Evolutionary conservation across 2,329 filamentous ascomycete species (phyloP), one percentile per base, ranked within the genome.

Genomic region (Fusarium sp.): DNA sequence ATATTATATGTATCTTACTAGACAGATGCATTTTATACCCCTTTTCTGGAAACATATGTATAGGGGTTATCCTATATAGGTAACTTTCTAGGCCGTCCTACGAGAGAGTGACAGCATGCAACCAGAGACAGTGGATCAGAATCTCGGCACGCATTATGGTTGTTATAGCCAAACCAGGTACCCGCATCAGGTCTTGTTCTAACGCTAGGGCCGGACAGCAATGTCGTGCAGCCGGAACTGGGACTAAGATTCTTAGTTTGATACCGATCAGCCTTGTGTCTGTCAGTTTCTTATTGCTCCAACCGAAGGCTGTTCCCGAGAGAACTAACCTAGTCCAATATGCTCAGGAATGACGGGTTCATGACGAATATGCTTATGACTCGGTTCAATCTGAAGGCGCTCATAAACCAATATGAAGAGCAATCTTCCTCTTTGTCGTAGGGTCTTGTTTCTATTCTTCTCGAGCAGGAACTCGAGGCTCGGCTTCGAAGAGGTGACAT

Each of bases 171-270:
- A 63, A 46, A 29, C 40, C 48, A 66, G 63, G 56, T 67, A 67
- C 63, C 63, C 62, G 56, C 56, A 44, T 46, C 32, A 32, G 25
- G 40, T 67, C 42, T 46, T 37, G 32, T 66, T 41, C 27, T 61
- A 55, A 56, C 40, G 61, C 55, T 61, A 55, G 45, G 48, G 27
- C 67, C 57, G 67, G 57, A 60, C 40, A 52, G 12, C 45, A 63
- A 70, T 70, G 68, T 71, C 52, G 64, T 71, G 68, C 68, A 70
- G 69, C 59, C 55, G 64, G 48, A 27, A 45, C 32, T 30, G 52
- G 49, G 41, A 53, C 64, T 69, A 65, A 56, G 32, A 49, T 61
- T 18, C 32, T 34, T 69, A 71, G 67, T 55, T 53, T 49, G 18
- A 48, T 52, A 56, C 22, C 12, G 64, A 61, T 47, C 45, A 69